Conservation (phyloP, 2,329 filamentous ascomycete genomes). For the Basipetospora chlamydospora region DNA sequence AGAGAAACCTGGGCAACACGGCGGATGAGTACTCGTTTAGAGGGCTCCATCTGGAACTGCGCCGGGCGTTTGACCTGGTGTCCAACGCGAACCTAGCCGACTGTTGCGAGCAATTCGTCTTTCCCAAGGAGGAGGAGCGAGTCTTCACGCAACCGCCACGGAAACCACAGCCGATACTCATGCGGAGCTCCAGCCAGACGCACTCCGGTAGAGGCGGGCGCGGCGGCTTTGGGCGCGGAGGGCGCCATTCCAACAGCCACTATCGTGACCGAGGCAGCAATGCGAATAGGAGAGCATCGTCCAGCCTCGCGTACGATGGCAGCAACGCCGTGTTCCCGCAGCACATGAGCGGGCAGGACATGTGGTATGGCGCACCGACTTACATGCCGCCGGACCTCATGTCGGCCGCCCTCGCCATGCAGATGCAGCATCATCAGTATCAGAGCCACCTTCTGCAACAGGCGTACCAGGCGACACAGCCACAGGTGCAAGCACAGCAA, state of each 20-base stretch:
- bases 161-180: constrained; percentile 35
- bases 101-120: constrained; percentile 78
- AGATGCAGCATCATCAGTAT: constrained; percentile 10
- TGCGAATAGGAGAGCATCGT: constrained; percentile 36
- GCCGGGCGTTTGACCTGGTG: constrained; percentile 74
- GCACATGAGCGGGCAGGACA: constrained; percentile 3
- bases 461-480: too few relatives aligned
- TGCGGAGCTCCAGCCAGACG: constrained; percentile 48
- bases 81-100: constrained; percentile 65
- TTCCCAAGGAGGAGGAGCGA: constrained; percentile 65
- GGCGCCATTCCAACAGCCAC: constrained; percentile 27
- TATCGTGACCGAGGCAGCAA: constrained; percentile 28
- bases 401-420: constrained; percentile 12
- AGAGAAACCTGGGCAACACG: constrained; percentile 85
- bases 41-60: constrained; percentile 77
- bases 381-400: constrained; percentile 2
- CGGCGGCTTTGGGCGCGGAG: constrained; percentile 23
- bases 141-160: constrained; percentile 36
- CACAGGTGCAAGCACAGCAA: constrained; percentile 28
- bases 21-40: constrained; percentile 90
- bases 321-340: constrained; percentile 7
- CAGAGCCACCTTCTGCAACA: constrained; percentile 16
- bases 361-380: constrained; percentile 1
- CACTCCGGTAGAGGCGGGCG: constrained; percentile 27
- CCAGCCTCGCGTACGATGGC: constrained; percentile 34